phyloP scores from a whole-genome alignment of 2,329 filamentous ascomycete genomes.

The Aspergillus texensis region DNA sequence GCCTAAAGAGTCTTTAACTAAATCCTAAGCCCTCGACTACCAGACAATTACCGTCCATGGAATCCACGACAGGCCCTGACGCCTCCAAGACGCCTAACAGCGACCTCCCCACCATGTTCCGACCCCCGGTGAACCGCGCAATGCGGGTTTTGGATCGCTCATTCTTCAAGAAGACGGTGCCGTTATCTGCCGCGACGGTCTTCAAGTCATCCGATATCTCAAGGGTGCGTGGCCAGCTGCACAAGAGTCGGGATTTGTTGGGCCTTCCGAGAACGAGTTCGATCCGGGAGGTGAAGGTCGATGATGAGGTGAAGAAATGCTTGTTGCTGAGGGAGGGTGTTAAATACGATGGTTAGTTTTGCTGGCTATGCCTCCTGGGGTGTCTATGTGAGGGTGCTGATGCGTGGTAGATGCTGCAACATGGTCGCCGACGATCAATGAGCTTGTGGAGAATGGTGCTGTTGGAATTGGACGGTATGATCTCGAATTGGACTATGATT shows the following conservation, averaged over 20 bases:
- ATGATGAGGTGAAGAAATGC: conserved; percentile 46
- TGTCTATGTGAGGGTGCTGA: conserved; percentile 1
- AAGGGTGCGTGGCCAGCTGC: conserved; percentile 67
- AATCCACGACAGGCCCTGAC: conserved; percentile 14
- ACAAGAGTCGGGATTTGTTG: conserved; percentile 68
- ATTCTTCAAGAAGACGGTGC: conserved; percentile 77
- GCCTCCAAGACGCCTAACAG: conserved; percentile 22
- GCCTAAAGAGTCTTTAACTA: not conserved
- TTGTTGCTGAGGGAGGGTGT: conserved; percentile 43
- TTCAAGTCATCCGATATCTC: conserved; percentile 75
- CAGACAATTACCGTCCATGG: conserved; percentile 17
- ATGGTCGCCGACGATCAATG: conserved; percentile 71
- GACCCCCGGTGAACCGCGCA: conserved; percentile 77
- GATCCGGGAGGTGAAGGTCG: conserved; percentile 59
- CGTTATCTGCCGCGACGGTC: conserved; percentile 76
- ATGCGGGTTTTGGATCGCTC: conserved; percentile 80
- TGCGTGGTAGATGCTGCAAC: conserved; percentile 64
- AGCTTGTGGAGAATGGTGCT: conserved; percentile 69
- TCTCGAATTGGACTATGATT: conserved; percentile 76
- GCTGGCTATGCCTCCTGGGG: conserved; percentile 9
- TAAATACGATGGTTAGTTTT: conserved; percentile 44
- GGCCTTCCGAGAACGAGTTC: conserved; percentile 63
- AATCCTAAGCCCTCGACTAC: not conserved
- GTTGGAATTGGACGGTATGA: conserved; percentile 75
- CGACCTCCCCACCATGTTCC: conserved; percentile 60